Evolutionary conservation across 129 eudicot species (phyloP).

Genomic region (Heracleum sosnowskyi): DNA sequence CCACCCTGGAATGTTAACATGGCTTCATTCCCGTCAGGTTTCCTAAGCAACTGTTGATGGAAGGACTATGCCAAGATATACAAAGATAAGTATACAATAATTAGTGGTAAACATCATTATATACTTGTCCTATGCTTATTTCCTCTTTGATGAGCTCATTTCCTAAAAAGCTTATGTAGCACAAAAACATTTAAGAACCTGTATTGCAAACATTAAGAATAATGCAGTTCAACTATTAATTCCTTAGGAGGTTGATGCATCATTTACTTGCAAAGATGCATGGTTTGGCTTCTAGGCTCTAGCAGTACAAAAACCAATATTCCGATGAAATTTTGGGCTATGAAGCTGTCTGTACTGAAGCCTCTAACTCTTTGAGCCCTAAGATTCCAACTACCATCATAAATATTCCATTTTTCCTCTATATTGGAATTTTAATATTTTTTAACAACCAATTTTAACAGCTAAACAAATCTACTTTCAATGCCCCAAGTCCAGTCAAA

Average conservation of each 20-base stretch:
- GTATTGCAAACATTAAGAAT: neutral
- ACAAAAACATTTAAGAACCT: neutral
- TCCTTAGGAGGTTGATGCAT: neutral
- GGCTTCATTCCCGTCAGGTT: slow-evolving; percentile 73
- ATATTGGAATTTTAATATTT: no score
- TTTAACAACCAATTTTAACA: no score
- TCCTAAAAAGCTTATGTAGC: neutral
- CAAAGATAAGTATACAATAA: neutral
- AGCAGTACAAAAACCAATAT: no score
- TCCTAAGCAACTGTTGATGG: slow-evolving; percentile 75
- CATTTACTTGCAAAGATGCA: neutral
- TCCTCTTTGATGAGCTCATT: neutral
- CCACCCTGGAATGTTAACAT: slow-evolving; percentile 49
- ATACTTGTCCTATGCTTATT: neutral
- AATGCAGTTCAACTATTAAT: neutral
- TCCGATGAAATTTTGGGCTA: no score
- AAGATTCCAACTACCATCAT: neutral
- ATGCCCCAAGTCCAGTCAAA: neutral
- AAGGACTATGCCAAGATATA: slow-evolving; percentile 8
- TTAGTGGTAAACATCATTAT: neutral
- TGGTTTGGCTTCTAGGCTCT: neutral
- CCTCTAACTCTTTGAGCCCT: neutral
- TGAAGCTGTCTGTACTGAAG: no score
- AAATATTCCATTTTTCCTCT: neutral
- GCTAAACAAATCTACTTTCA: neutral